These are phyloP conservation scores for Coelastrella sp. DNA, from an alignment of 139 green algal species.

Conservation along the genomic window DNA sequence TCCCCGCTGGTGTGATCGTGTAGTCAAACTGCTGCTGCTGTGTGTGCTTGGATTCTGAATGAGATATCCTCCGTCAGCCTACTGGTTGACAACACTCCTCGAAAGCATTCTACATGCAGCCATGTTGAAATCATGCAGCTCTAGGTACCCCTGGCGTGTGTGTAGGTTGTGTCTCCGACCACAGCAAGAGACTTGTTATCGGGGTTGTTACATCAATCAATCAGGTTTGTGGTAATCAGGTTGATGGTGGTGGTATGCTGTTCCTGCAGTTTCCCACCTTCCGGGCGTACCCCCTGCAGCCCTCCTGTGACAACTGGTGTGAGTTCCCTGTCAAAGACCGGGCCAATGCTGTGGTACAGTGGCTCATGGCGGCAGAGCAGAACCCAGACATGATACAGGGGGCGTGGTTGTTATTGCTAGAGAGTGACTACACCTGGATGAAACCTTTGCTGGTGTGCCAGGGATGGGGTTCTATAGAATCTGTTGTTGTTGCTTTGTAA, in stretches of 20 bases:
- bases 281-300: slow-evolving; percentile 70
- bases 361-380: slow-evolving; percentile 70
- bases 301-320: slow-evolving; percentile 86
- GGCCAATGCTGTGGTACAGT: slow-evolving; percentile 87
- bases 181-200: background rate
- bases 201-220: background rate
- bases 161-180: background rate
- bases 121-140: background rate
- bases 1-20: no score
- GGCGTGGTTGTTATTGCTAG: slow-evolving; percentile 88
- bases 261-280: slow-evolving; percentile 70
- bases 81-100: no score
- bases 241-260: background rate
- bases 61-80: no score
- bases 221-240: background rate
- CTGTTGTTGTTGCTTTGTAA: no score
- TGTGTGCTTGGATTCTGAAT: no score
- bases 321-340: slow-evolving; percentile 91
- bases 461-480: no score
- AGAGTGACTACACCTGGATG: slow-evolving; percentile 90
- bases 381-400: slow-evolving; percentile 76
- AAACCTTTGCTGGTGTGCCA: slow-evolving; percentile 65
- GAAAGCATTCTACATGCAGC: background rate
- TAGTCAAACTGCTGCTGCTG: no score
- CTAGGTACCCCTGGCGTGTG: no score